Percentiles rank a stretch among this genome's conserved stretches.
phyloP scores from a whole-genome alignment of 192 early-diverging fungal genomes.

The Coemansia sp. region DNA sequence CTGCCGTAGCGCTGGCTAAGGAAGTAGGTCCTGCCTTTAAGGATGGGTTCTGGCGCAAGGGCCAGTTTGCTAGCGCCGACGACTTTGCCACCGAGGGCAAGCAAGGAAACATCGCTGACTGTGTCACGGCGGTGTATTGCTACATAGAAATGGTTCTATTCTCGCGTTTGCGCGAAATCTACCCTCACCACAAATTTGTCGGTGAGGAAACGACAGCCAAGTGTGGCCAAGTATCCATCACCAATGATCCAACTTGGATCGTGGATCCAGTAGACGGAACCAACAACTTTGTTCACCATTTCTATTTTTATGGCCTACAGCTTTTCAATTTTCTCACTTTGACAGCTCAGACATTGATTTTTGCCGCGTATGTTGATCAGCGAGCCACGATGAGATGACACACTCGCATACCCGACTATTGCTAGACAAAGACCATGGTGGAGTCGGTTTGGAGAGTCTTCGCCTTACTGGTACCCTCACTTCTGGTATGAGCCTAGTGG shows the following conservation, averaged over 20 bases:
- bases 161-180: conserved; percentile 58
- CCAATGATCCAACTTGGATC: conserved; percentile 84
- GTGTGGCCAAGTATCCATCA: conserved; percentile 52
- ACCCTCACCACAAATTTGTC: conserved; percentile 80
- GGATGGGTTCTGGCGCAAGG: conserved; percentile 54
- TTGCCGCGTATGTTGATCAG: conserved; percentile 73
- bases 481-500: conserved; percentile 77
- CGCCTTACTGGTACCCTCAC: conserved; percentile 80
- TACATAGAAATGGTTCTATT: conserved; percentile 79
- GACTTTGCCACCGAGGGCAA: conserved; percentile 47
- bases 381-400: conserved; percentile 62
- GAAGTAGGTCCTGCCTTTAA: conserved; percentile 36
- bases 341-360: conserved; percentile 64
- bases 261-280: conserved; percentile 87
- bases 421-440: conserved; percentile 52
- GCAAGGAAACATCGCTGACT: conserved; percentile 44
- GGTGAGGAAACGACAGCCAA: conserved; percentile 84
- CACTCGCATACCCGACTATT: conserved; percentile 70
- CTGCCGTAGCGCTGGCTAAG: conserved; percentile 35
- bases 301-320: conserved; percentile 72
- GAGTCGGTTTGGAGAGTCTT: conserved; percentile 71
- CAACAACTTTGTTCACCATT: conserved; percentile 74
- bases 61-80: conserved; percentile 34
- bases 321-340: conserved; percentile 58
- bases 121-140: conserved; percentile 78